phyloP scores from a whole-genome alignment of 2,329 filamentous ascomycete species.

The Canariomyces notabilis region DNA sequence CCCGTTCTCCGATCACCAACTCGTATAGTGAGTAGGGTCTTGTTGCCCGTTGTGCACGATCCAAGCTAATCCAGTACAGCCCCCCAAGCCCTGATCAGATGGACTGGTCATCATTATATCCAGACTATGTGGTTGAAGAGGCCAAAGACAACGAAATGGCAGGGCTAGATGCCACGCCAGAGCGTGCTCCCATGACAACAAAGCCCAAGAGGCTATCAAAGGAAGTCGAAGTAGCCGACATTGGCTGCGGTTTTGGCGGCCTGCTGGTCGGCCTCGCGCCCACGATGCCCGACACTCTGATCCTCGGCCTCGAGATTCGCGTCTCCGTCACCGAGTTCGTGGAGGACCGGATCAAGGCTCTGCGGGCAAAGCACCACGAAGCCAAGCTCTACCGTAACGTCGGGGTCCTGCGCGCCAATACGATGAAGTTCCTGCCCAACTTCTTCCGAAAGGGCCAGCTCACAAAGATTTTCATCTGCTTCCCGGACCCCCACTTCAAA shows the following conservation, averaged over 20 bases:
- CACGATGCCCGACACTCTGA: constrained; percentile 71
- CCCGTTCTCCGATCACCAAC: constrained; percentile 89
- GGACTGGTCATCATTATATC: constrained; percentile 87
- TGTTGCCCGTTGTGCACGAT: too few species aligned
- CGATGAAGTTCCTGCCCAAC: constrained; percentile 99
- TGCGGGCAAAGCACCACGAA: constrained; percentile 60
- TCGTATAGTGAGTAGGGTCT: constrained; percentile 61
- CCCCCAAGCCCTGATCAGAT: constrained; percentile 74
- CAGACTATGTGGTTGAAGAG: constrained; percentile 56
- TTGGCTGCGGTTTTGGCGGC: constrained; percentile 94
- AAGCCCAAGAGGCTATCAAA: constrained; percentile 46
- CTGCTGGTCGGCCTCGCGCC: constrained; percentile 81
- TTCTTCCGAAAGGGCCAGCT: constrained; percentile 83
- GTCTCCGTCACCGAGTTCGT: constrained; percentile 87
- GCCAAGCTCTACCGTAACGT: constrained; percentile 72
- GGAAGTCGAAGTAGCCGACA: constrained; percentile 87
- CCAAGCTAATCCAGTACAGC: constrained; percentile 40
- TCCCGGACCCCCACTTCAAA: constrained; percentile 98
- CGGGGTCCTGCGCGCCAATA: constrained; percentile 83
- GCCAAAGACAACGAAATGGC: constrained; percentile 21
- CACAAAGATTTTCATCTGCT: constrained; percentile 92
- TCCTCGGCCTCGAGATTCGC: constrained; percentile 87
- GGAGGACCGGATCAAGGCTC: constrained; percentile 75
- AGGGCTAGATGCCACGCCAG: constrained; percentile 16
- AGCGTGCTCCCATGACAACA: constrained; percentile 18